A percentile compares a stretch with the other conserved stretches of the same genome.
Evolutionary conservation across 805 yeast species (phyloP).

Genomic region (Martiniozyma abietophila): DNA sequence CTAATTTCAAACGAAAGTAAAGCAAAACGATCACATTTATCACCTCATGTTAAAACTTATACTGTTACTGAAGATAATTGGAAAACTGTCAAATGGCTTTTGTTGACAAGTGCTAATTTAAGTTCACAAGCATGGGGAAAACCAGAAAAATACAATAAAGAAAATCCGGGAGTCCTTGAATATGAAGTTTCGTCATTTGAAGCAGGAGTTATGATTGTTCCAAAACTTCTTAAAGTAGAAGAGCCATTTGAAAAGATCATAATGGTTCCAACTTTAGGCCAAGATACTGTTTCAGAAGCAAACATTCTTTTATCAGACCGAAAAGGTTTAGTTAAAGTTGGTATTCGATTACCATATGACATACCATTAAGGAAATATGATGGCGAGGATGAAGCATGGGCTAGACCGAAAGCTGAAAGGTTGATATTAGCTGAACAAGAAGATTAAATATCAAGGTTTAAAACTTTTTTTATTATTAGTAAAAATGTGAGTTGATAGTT

Average conservation of each 20-base stretch:
- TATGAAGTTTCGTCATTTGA: constrained; percentile 38
- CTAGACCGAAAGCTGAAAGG: constrained; percentile 15
- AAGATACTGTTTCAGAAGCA: constrained; percentile 21
- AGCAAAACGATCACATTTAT: constrained; percentile 21
- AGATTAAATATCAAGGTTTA: background rate
- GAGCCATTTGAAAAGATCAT: constrained; percentile 6
- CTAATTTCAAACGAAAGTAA: constrained; percentile 13
- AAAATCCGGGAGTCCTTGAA: constrained; percentile 16
- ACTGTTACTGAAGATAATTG: constrained; percentile 43
- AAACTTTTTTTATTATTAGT: background rate
- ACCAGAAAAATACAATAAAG: constrained; percentile 15
- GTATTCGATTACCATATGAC: constrained; percentile 44
- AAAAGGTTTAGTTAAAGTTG: constrained; percentile 18
- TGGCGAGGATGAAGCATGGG: constrained; percentile 42
- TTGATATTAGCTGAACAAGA: constrained; percentile 1
- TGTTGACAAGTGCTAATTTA: constrained; percentile 66
- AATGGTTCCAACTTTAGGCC: constrained; percentile 37
- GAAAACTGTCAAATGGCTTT: constrained; percentile 51
- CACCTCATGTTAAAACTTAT: constrained; percentile 60
- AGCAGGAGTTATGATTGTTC: constrained; percentile 41
- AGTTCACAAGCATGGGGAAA: constrained; percentile 80
- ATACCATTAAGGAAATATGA: constrained; percentile 40
- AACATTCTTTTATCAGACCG: background rate
- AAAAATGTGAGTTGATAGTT: no score
- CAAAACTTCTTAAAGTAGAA: constrained; percentile 15